phyloP scores from a whole-genome alignment of 768 basidiomycete genomes.

The Termitomyces sp. region DNA sequence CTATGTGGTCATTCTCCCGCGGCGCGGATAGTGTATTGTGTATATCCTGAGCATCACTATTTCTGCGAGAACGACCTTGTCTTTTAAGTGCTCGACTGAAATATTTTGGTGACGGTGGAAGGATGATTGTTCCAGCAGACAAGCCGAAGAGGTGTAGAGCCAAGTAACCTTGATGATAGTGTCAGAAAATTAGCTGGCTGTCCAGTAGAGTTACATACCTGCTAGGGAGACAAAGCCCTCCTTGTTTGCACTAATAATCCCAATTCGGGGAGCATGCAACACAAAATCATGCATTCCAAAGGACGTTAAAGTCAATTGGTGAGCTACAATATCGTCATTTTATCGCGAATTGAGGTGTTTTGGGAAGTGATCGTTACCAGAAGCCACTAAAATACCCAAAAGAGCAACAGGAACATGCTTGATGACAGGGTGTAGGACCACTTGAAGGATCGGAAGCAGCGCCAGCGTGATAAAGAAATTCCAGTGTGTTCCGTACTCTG shows the following conservation, averaged over 20 bases:
- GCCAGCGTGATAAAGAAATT: conserved; percentile 97
- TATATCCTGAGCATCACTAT: conserved; percentile 8
- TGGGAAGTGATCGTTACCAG: conserved; percentile 31
- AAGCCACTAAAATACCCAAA: conserved; percentile 57
- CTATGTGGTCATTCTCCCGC: conserved; percentile 70
- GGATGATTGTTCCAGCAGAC: conserved; percentile 72
- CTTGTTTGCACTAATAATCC: conserved; percentile 78
- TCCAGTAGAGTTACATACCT: conserved; percentile 35
- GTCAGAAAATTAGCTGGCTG: neutral
- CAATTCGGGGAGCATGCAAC: conserved; percentile 57
- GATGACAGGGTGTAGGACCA: conserved; percentile 66
- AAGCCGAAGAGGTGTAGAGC: conserved; percentile 86
- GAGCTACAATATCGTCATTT: conserved; percentile 42
- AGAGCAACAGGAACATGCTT: conserved; percentile 51
- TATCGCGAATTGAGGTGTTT: neutral
- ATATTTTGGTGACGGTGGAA: conserved; percentile 74
- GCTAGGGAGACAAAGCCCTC: conserved; percentile 84
- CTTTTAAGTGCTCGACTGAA: conserved; percentile 54
- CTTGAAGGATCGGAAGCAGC: conserved; percentile 69
- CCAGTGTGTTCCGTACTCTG: conserved; percentile 97
- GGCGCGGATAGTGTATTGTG: conserved; percentile 24
- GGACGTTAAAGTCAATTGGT: conserved; percentile 61
- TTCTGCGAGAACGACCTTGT: conserved; percentile 3
- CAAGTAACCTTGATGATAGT: conserved; percentile 64
- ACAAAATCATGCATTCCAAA: conserved; percentile 60